Evolutionary conservation across 139 green algal genomes (phyloP), one percentile per base, ranked within the genome.

Genomic region (Chlamydomonas eustigma): DNA sequence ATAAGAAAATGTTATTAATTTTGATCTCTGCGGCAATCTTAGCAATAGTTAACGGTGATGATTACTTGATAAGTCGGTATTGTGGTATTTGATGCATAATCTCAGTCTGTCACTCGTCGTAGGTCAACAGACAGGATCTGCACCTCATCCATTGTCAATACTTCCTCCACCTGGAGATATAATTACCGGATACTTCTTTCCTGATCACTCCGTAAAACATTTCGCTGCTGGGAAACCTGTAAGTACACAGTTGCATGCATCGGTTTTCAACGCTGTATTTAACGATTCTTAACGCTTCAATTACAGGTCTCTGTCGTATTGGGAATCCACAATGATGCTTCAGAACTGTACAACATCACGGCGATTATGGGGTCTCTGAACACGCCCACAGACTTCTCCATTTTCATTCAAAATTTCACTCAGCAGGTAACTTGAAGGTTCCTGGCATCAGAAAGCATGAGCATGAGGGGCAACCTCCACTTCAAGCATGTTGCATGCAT

Each of bases 401-500:
- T 88, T 3, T 87, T 88, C 71, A 81, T 91, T 50, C 87, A 92
- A 79, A 93, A 94, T 72, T 93, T 94, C 81, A 90, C 86, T 0
- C 37, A 84, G 18, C 67, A 83, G 83, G 87, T 93, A 36, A 6
- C 44, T 58, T 58, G 44, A 28, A 12, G 44, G 12, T 58, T 12
- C 44, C n/a, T n/a, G n/a, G n/a, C n/a, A n/a, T n/a, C n/a, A n/a
- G n/a, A n/a, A n/a, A n/a, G n/a, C n/a, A n/a, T n/a, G n/a, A n/a
- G n/a, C n/a, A n/a, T n/a, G n/a, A n/a, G n/a, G n/a, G n/a, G n/a
- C n/a, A n/a, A n/a, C n/a, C n/a, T n/a, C n/a, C n/a, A n/a, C n/a
- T n/a, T n/a, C n/a, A n/a, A n/a, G n/a, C n/a, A n/a, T n/a, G n/a
- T n/a, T n/a, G n/a, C n/a, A n/a, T n/a, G n/a, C n/a, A n/a, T n/a